Conservation (phyloP, 1,139 yeast species). For the Sporopachydermia cereana region DNA sequence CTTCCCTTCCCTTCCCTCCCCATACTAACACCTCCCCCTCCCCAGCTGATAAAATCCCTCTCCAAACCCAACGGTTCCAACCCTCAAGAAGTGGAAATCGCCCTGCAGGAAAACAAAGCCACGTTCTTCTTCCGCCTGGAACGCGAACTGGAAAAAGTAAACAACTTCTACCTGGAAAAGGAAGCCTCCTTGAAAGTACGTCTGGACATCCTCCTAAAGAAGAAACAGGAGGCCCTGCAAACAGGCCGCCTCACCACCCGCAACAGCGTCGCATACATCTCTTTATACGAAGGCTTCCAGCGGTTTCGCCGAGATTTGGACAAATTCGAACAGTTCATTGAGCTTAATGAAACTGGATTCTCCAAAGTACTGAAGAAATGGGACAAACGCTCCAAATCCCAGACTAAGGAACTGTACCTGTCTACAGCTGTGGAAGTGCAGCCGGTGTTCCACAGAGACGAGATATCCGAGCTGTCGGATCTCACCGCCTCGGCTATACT, state of each 20-base stretch:
- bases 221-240: constrained; percentile 47
- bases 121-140: constrained; percentile 87
- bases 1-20: background rate
- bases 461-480: constrained; percentile 77
- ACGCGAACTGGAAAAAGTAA: constrained; percentile 89
- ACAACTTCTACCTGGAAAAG: constrained; percentile 76
- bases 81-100: constrained; percentile 32
- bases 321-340: constrained; percentile 84
- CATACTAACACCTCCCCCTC: constrained; percentile 8
- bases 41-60: constrained; percentile 28
- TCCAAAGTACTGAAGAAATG: constrained; percentile 91
- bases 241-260: constrained; percentile 30
- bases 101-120: constrained; percentile 83
- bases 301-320: constrained; percentile 82
- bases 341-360: constrained; percentile 89
- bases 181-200: constrained; percentile 65
- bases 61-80: constrained; percentile 19
- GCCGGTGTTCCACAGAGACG: constrained; percentile 88
- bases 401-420: constrained; percentile 82
- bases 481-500: constrained; percentile 62
- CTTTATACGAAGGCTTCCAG: constrained; percentile 78
- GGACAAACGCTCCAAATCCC: constrained; percentile 94
- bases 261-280: constrained; percentile 46
- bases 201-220: constrained; percentile 62
- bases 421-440: constrained; percentile 92